These are phyloP conservation scores for Solanum hybrid DNA, from an alignment of 305 asterid species.

Conservation along the genomic window DNA sequence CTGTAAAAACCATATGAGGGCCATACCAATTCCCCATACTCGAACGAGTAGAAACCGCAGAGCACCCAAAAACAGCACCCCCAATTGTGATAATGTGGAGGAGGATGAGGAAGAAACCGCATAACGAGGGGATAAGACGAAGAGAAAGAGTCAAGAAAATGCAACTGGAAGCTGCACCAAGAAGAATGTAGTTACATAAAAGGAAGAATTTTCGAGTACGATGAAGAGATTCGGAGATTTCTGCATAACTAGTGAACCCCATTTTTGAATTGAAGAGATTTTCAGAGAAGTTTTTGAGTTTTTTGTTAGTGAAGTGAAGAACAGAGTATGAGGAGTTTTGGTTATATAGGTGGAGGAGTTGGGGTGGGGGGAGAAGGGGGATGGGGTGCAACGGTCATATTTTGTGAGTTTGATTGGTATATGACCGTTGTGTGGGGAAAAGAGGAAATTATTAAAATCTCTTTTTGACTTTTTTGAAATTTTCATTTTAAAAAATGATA, in stretches of 20 bases:
- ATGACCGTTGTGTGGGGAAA: not conserved
- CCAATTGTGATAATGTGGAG: constrained; percentile 72
- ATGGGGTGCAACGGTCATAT: not conserved
- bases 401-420: not conserved
- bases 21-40: constrained; percentile 51
- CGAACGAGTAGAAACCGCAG: constrained; percentile 35
- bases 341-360: not conserved
- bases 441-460: not conserved
- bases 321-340: not conserved
- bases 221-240: constrained; percentile 15
- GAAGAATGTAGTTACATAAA: constrained; percentile 50
- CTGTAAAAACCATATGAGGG: constrained; percentile 81
- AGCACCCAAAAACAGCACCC: constrained; percentile 68
- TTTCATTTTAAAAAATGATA: not conserved
- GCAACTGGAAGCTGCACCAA: constrained; percentile 83
- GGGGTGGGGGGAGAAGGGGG: not conserved
- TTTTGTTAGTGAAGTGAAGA: not conserved
- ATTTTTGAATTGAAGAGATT: not conserved
- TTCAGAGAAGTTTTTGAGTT: not conserved
- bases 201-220: constrained; percentile 57
- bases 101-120: constrained; percentile 69
- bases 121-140: constrained; percentile 74
- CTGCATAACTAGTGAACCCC: not conserved
- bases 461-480: not conserved
- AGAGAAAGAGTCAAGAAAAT: constrained; percentile 89